phyloP scores from a whole-genome alignment of 768 basidiomycete species.

The Cystofilobasidium ferigula region DNA sequence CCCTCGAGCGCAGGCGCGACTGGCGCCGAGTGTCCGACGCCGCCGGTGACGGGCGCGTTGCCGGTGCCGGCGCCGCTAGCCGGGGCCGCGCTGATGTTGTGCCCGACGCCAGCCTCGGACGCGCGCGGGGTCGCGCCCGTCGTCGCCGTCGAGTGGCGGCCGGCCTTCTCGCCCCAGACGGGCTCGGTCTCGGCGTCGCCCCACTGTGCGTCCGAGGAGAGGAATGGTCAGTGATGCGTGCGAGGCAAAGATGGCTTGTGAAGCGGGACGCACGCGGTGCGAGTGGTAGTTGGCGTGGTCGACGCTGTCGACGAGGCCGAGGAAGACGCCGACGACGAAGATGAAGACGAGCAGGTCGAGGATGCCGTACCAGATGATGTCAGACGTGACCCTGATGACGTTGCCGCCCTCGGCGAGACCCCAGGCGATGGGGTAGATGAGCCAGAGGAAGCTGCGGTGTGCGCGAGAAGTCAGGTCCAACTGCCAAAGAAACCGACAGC shows the following conservation, averaged over 20 bases:
- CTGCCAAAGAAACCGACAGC: not conserved
- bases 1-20: too few species aligned
- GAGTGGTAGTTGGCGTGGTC: not conserved
- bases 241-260: constrained; percentile 33
- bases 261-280: constrained; percentile 13
- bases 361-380: constrained; percentile 42
- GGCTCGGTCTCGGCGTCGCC: too few species aligned
- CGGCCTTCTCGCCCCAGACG: too few species aligned
- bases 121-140: too few species aligned
- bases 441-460: constrained; percentile 47
- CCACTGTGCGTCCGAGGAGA: too few species aligned
- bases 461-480: not conserved
- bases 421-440: constrained; percentile 53
- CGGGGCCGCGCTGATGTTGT: too few species aligned
- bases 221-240: too few species aligned
- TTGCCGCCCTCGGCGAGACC: constrained; percentile 48
- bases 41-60: too few species aligned
- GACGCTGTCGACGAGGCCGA: not conserved
- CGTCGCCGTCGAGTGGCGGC: too few species aligned
- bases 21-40: too few species aligned
- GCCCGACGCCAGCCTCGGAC: too few species aligned
- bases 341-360: not conserved
- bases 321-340: not conserved
- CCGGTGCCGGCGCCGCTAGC: too few species aligned
- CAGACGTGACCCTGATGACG: constrained; percentile 45